Evolutionary conservation across 129 eudicot genomes (phyloP), one percentile per base, ranked within the genome.

Genomic region (Oenanthe sinensis): DNA sequence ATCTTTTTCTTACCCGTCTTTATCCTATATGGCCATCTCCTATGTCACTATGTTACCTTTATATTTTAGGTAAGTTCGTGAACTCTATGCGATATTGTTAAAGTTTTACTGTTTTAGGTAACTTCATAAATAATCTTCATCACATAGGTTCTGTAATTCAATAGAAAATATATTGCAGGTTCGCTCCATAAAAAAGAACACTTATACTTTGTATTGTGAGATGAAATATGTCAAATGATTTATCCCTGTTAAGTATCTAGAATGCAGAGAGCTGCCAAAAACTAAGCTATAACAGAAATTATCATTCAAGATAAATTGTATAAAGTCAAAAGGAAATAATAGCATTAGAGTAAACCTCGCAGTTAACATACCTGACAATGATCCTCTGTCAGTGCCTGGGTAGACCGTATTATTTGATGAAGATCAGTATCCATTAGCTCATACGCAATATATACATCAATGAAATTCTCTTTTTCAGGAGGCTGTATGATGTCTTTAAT

Each of bases 341-440:
- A 39, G 15, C 19, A 16, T 9, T 16, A 81, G 2, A 36, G 49
- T 39, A 22, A 26, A 44, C 24, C 28, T 47, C 12, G 16, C 1
- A 13, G 74, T 74, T 75, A 54, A 73, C 84, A 68, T 37, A 86
- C 96, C 87, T 90, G 92, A 74, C 92, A 88, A 62, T 90, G 96
- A 81, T 90, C 96, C 30, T 90, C 87, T 6, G 92, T 90, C 72
- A 90, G 83, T 26, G 83, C 72, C 90, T 90, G 96, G 12, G 92
- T 79, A 37, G 92, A 90, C 62, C 87, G 86, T 81, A 90, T 90
- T n/a, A 90, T 90, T 76, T 90, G 90, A 80, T 88, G 92, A 76
- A 90, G 80, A 85, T 90, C 92, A 6, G 96, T 90, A 75, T 88
- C 96, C 96, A 90, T 88, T 70, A 90, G 78, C 77, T 90, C 96